Percentiles rank a stretch among this genome's conserved stretches.
These are phyloP conservation scores for Fusarium scirpi DNA, from an alignment of 2,329 filamentous ascomycete genomes.

Conservation along the genomic window DNA sequence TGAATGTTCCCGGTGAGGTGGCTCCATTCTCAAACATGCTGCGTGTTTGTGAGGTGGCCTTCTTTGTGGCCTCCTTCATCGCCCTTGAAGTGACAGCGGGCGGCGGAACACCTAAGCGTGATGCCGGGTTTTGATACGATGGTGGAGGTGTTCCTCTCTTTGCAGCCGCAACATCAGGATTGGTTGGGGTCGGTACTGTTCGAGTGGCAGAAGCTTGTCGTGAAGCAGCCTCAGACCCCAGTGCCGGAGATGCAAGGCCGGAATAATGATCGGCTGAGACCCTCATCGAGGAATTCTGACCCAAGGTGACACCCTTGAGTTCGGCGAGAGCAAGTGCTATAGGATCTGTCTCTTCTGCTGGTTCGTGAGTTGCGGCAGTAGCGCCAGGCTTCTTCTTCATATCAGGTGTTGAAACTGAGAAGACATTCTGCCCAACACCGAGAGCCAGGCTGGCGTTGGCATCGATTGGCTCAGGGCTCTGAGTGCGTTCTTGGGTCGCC, in stretches of 20 bases:
- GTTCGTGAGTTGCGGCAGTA: constrained; percentile 51
- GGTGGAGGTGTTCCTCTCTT: constrained; percentile 85
- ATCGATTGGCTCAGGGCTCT: constrained; percentile 87
- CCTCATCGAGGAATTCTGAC: constrained; percentile 83
- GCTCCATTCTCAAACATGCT: constrained; percentile 74
- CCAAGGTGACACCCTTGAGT: constrained; percentile 81
- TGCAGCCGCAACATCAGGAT: constrained; percentile 61
- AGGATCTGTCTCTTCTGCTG: constrained; percentile 78
- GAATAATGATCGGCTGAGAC: constrained; percentile 96
- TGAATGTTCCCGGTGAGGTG: constrained; percentile 45
- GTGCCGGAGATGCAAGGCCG: constrained; percentile 87
- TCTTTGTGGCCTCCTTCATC: constrained; percentile 95
- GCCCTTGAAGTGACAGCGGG: constrained; percentile 92
- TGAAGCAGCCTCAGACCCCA: constrained; percentile 55
- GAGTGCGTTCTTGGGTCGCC: constrained; percentile 57
- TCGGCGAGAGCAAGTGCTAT: constrained; percentile 94
- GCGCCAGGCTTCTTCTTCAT: constrained; percentile 56
- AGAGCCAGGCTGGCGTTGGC: constrained; percentile 92
- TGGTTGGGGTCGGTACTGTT: constrained; percentile 69
- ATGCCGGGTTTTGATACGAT: constrained; percentile 76
- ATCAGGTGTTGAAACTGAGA: constrained; percentile 87
- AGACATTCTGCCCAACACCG: constrained; percentile 95
- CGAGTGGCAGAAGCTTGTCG: constrained; percentile 48
- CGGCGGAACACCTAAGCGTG: constrained; percentile 86
- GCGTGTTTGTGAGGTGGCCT: constrained; percentile 85